Percentiles rank a stretch among this genome's conserved stretches.
Conservation (phyloP, 2,329 filamentous ascomycete genomes). For the Emergomyces africanus region DNA sequence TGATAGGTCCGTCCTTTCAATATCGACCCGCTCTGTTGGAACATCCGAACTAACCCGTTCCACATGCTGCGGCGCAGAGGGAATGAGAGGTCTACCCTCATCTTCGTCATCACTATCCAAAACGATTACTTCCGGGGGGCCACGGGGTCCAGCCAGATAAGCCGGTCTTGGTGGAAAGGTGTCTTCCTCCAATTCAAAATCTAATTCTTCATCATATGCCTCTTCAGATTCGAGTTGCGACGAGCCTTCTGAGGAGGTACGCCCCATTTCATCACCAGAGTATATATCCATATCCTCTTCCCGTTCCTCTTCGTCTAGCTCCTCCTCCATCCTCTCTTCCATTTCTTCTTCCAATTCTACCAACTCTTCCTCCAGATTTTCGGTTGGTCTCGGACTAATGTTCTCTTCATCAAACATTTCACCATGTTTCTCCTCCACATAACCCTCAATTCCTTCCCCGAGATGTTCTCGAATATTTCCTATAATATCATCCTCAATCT, state of each 20-base stretch:
- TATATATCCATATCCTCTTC: slow-evolving; percentile 9
- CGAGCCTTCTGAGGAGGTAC: neutral
- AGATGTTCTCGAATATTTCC: neutral
- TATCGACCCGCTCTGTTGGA: neutral
- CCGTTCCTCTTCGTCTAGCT: neutral
- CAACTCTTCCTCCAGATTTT: neutral
- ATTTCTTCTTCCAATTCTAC: neutral
- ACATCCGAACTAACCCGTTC: neutral
- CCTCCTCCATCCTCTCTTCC: neutral
- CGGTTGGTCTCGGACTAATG: neutral
- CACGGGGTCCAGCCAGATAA: slow-evolving; percentile 7
- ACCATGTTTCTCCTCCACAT: slow-evolving; percentile 1
- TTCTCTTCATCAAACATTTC: slow-evolving; percentile 8
- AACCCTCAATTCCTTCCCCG: neutral
- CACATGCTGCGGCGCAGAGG: neutral
- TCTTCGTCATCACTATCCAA: slow-evolving; percentile 30
- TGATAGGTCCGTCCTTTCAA: neutral
- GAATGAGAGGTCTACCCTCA: neutral
- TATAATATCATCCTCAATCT: neutral
- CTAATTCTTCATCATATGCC: neutral
- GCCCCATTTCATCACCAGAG: neutral
- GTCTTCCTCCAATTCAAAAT: neutral
- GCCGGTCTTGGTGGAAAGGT: neutral
- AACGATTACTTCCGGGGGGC: slow-evolving; percentile 26
- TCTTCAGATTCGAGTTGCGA: slow-evolving; percentile 3